phyloP scores from a whole-genome alignment of 768 basidiomycete genomes.

The Pulveroboletus sp. region DNA sequence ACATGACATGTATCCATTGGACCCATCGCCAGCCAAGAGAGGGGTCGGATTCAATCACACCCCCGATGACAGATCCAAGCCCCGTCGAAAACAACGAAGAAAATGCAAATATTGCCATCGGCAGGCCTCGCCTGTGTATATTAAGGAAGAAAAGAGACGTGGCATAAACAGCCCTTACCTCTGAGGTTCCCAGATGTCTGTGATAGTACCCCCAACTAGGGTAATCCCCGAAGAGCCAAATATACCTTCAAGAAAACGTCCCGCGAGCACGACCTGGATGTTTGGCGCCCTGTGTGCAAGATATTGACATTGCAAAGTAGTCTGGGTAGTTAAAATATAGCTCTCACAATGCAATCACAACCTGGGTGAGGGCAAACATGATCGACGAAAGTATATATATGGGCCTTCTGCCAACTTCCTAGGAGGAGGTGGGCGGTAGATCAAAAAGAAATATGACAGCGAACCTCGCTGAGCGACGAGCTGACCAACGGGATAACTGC shows the following conservation, averaged over 20 bases:
- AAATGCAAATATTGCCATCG: conserved; percentile 68
- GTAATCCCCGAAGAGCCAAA: conserved; percentile 62
- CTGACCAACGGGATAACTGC: conserved; percentile 56
- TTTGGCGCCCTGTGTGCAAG: conserved; percentile 32
- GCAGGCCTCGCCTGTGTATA: conserved; percentile 56
- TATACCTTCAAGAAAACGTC: conserved; percentile 56
- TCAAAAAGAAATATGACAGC: neutral
- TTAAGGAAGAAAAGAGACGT: neutral
- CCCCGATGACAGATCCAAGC: conserved; percentile 57
- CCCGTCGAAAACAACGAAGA: conserved; percentile 54
- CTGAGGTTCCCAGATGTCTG: conserved; percentile 60
- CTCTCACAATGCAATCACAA: conserved; percentile 35
- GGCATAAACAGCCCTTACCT: conserved; percentile 40
- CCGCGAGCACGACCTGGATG: conserved; percentile 53
- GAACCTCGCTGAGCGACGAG: conserved; percentile 58
- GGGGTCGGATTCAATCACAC: conserved; percentile 56
- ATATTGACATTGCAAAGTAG: neutral
- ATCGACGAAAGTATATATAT: conserved; percentile 50
- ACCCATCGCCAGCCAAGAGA: conserved; percentile 74
- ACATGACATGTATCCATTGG: conserved; percentile 73
- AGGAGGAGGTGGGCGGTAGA: neutral
- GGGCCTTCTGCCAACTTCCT: conserved; percentile 64
- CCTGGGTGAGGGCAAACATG: conserved; percentile 48
- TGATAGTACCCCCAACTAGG: conserved; percentile 64
- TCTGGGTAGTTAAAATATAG: neutral